A percentile compares a stretch with the other conserved stretches of the same genome.
Evolutionary conservation across 2,329 filamentous ascomycete genomes (phyloP).

Genomic region (Didymella pomorum): DNA sequence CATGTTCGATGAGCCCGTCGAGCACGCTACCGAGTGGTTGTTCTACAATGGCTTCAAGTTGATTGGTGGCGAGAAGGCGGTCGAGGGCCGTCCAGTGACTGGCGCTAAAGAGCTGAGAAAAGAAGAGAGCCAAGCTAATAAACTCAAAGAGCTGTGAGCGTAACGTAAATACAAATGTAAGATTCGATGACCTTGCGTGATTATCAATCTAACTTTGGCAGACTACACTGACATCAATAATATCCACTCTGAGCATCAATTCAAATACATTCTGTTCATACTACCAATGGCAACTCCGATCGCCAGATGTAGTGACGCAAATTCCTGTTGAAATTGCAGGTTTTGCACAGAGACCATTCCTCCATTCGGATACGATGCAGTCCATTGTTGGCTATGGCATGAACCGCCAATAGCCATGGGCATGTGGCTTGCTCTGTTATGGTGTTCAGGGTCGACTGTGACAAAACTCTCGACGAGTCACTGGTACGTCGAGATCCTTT

Average conservation of each 20-base stretch:
- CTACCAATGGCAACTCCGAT: no score
- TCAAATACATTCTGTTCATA: no score
- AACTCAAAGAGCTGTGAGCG: slow-evolving; percentile 52
- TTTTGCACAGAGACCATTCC: no score
- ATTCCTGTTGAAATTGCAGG: no score
- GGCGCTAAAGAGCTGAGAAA: slow-evolving; percentile 50
- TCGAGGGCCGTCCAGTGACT: slow-evolving; percentile 53
- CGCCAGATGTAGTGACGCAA: no score
- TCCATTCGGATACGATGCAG: no score
- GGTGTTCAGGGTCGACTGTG: background rate
- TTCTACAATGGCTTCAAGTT: slow-evolving; percentile 84
- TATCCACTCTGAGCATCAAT: background rate
- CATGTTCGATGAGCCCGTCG: slow-evolving; percentile 91
- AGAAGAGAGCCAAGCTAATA: slow-evolving; percentile 42
- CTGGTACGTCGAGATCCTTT: background rate
- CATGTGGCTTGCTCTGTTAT: no score
- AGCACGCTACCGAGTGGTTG: slow-evolving; percentile 86
- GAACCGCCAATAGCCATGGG: no score
- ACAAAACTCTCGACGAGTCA: background rate
- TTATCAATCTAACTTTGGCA: background rate
- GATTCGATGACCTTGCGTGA: background rate
- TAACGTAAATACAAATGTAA: slow-evolving; percentile 20
- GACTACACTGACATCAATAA: background rate
- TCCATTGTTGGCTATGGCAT: no score
- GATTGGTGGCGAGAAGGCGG: slow-evolving; percentile 71